Conservation (phyloP, 2,329 filamentous ascomycete genomes). For the Aspergillus cejpii region DNA sequence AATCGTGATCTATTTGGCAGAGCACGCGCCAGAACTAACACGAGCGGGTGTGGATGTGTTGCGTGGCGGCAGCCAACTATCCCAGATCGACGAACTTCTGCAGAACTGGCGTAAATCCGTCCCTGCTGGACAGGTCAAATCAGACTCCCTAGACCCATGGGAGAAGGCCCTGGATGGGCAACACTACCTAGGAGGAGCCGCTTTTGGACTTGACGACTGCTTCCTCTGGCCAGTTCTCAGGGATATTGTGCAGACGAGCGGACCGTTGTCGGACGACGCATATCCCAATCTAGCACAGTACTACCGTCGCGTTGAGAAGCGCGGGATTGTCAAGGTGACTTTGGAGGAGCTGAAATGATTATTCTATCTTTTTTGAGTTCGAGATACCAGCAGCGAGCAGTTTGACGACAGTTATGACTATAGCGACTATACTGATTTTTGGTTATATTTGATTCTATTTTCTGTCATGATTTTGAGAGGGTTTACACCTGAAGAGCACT, state of each 20-base stretch:
- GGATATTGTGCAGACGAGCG: conserved; percentile 30
- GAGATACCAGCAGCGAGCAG: neutral
- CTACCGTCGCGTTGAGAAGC: conserved; percentile 35
- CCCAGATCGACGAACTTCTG: conserved; percentile 27
- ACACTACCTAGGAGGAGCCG: conserved; percentile 32
- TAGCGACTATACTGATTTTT: neutral
- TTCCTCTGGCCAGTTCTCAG: conserved; percentile 40
- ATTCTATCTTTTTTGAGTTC: neutral
- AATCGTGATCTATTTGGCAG: conserved; percentile 30
- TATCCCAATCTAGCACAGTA: conserved; percentile 34
- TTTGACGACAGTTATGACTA: neutral
- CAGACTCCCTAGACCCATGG: conserved; percentile 26
- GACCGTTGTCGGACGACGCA: conserved; percentile 16
- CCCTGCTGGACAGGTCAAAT: neutral
- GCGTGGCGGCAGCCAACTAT: conserved; percentile 24
- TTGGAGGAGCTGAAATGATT: conserved; percentile 20
- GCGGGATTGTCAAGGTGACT: conserved; percentile 32
- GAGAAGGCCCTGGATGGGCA: conserved; percentile 27
- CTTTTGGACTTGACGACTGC: conserved; percentile 40
- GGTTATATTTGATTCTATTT: neutral
- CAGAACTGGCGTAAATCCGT: conserved; percentile 26
- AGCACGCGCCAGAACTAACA: conserved; percentile 15
- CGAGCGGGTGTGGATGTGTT: conserved; percentile 26
- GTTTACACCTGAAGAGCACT: no score
- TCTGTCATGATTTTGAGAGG: neutral